Evolutionary conservation across 208 protist genomes (phyloP).

Genomic region (Crithidia expoeki): DNA sequence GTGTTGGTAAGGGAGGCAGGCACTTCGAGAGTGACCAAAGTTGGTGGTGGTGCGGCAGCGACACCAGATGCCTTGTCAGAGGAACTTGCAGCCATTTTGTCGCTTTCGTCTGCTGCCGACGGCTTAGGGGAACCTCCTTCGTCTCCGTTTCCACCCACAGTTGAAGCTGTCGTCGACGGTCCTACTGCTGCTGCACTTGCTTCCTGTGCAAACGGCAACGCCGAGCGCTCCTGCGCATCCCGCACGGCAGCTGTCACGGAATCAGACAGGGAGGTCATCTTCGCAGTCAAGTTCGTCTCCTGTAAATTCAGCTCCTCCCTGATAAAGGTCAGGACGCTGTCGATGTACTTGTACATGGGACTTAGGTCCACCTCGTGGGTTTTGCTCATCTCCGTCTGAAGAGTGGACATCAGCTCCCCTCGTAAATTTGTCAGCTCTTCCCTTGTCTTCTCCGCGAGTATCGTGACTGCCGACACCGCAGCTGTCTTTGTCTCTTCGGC

Average conservation of each 20-base stretch:
- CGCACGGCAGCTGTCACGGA: constrained; percentile 19
- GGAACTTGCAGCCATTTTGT: background rate
- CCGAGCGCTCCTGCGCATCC: background rate
- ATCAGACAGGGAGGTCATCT: constrained; percentile 37
- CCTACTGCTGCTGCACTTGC: background rate
- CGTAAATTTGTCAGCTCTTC: constrained; percentile 39
- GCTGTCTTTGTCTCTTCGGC: background rate
- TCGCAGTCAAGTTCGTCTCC: constrained; percentile 34
- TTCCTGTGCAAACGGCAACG: background rate
- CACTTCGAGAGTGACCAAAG: constrained; percentile 12
- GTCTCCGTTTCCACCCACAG: background rate
- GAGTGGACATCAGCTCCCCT: constrained; percentile 43
- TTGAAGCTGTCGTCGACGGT: background rate
- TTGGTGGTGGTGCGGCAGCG: background rate
- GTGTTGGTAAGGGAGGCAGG: constrained; percentile 14
- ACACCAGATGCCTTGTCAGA: background rate
- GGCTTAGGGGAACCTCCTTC: background rate
- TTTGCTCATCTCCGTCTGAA: constrained; percentile 61
- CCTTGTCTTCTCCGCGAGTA: constrained; percentile 25
- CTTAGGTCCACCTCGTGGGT: constrained; percentile 75
- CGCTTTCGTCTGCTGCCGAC: background rate
- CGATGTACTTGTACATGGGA: constrained; percentile 82
- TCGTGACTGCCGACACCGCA: constrained; percentile 5
- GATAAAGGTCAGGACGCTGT: constrained; percentile 65
- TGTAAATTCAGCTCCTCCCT: constrained; percentile 53